Evolutionary conservation across 2,329 filamentous ascomycete species (phyloP).

Genomic region (Calonectria pteridis): DNA sequence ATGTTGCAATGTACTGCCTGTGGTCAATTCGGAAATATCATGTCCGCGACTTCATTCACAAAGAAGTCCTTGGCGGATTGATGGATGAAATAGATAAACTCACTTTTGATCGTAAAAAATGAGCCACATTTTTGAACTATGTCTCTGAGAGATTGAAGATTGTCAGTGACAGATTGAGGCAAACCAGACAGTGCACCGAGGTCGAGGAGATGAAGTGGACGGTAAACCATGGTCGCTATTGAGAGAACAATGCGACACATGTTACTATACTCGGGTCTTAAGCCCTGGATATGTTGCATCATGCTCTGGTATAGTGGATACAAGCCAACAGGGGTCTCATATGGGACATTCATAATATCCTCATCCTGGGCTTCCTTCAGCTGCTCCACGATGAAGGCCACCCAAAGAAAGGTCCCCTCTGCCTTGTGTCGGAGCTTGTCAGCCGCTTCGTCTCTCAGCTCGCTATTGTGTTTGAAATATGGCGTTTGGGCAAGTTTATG

Average conservation of each 20-base stretch:
- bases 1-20: conserved; percentile 47
- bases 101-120: conserved; percentile 51
- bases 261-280: conserved; percentile 41
- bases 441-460: neutral
- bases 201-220: conserved; percentile 53
- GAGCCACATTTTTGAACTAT: conserved; percentile 42
- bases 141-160: conserved; percentile 13
- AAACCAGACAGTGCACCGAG: conserved; percentile 40
- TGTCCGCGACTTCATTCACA: conserved; percentile 33
- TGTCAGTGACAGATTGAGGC: conserved; percentile 5
- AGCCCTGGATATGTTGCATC: conserved; percentile 47
- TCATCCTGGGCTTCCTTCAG: conserved; percentile 19
- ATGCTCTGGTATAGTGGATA: conserved; percentile 53
- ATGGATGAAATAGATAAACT: conserved; percentile 53
- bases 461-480: neutral
- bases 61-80: conserved; percentile 59
- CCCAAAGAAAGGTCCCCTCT: conserved; percentile 47
- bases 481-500: neutral
- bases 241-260: conserved; percentile 52
- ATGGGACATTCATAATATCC: conserved; percentile 33
- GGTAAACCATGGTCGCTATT: conserved; percentile 35
- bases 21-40: conserved; percentile 48
- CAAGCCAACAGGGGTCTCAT: conserved; percentile 49
- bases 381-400: conserved; percentile 38
- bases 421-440: neutral